Conservation (phyloP, 73 alveolate genomes). For the Paramecium caudatum region DNA sequence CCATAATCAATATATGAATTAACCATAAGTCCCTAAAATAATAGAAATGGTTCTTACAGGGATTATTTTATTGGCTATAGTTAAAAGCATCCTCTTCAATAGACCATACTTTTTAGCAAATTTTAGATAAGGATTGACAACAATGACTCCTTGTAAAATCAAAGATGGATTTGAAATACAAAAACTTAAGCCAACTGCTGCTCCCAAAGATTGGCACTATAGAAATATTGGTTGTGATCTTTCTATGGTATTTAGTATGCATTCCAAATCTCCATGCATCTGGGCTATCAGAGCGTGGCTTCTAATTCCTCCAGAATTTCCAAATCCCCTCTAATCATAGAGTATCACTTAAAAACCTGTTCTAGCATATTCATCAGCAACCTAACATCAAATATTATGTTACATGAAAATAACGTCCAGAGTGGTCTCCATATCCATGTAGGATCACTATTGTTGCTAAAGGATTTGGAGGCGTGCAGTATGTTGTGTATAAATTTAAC, state of each 20-base stretch:
- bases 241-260: constrained; percentile 15
- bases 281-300: not conserved
- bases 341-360: constrained; percentile 1
- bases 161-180: constrained; percentile 20
- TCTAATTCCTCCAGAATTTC: constrained; percentile 62
- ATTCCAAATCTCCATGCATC: constrained; percentile 48
- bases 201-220: constrained; percentile 53
- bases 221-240: constrained; percentile 55
- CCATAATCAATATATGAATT: constrained; percentile 34
- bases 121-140: not conserved
- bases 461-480: constrained; percentile 20
- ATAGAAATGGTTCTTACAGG: not conserved
- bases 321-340: constrained; percentile 65
- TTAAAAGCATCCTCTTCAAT: not conserved
- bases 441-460: constrained; percentile 28
- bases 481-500: constrained; percentile 22
- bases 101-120: constrained; percentile 36
- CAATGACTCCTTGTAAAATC: not conserved
- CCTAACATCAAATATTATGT: not conserved
- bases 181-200: constrained; percentile 62
- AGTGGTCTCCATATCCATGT: constrained; percentile 67
- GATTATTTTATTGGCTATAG: not conserved
- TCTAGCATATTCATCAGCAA: constrained; percentile 57
- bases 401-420: constrained; percentile 68
- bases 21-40: constrained; percentile 7